Evolutionary conservation across 345 rosid species (phyloP).

Genomic region (Populus pruinosa): DNA sequence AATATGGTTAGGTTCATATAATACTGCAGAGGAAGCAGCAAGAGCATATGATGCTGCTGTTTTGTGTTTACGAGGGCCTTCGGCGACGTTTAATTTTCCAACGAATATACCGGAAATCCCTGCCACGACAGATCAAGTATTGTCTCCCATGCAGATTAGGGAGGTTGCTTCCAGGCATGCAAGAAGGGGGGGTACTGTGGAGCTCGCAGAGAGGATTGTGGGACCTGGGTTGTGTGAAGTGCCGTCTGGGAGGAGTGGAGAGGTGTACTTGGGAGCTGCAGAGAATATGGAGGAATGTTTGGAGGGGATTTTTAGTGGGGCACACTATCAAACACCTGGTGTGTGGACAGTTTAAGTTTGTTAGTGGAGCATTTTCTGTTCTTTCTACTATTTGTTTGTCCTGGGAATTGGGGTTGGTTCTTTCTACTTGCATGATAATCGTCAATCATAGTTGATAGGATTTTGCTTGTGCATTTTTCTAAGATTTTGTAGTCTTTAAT

Average conservation of each 20-base stretch:
- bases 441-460: too few relatives aligned
- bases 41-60: constrained; percentile 67
- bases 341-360: constrained; percentile 23
- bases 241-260: background rate
- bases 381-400: background rate
- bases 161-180: constrained; percentile 45
- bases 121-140: background rate
- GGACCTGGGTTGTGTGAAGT: background rate
- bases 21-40: constrained; percentile 57
- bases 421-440: too few relatives aligned
- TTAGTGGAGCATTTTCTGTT: background rate
- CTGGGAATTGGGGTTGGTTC: too few relatives aligned
- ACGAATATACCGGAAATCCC: constrained; percentile 36
- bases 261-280: background rate
- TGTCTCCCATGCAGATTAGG: constrained; percentile 40
- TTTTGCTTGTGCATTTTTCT: too few relatives aligned
- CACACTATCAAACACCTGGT: constrained; percentile 33
- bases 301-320: constrained; percentile 2
- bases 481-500: too few relatives aligned
- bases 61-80: constrained; percentile 48
- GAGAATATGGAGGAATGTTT: background rate
- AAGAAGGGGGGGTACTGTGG: background rate
- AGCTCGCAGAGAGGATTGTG: background rate
- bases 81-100: constrained; percentile 51
- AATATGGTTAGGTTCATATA: constrained; percentile 66